Percentiles rank a stretch among this genome's conserved stretches.
phyloP scores from a whole-genome alignment of 768 basidiomycete genomes.

The Suillus bovinus region DNA sequence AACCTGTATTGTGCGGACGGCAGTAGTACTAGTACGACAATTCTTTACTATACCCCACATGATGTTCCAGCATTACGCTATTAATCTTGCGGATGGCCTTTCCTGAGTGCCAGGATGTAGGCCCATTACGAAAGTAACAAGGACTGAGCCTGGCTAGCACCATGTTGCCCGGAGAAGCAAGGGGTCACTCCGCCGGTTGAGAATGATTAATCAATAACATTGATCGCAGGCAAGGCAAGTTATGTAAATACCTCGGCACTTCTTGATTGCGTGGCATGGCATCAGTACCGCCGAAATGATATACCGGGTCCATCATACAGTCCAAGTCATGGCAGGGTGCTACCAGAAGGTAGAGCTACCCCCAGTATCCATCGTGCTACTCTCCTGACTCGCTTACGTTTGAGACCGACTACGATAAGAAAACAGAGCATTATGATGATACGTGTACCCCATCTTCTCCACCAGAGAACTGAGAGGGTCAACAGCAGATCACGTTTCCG shows the following conservation, averaged over 20 bases:
- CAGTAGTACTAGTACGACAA: conserved; percentile 1
- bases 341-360: conserved; percentile 1
- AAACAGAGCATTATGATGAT: conserved; percentile 38
- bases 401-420: conserved; percentile 28
- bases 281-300: conserved; percentile 1
- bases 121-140: neutral
- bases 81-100: conserved; percentile 2
- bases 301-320: neutral
- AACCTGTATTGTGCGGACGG: conserved; percentile 6
- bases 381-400: conserved; percentile 17
- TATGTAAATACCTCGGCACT: neutral
- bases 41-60: conserved; percentile 11
- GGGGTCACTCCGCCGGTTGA: neutral
- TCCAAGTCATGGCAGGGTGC: neutral
- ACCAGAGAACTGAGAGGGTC: conserved; percentile 64
- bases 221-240: neutral
- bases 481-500: conserved; percentile 67
- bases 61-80: conserved; percentile 7
- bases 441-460: conserved; percentile 60
- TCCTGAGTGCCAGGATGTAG: neutral
- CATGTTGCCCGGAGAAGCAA: neutral
- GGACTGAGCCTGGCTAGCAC: neutral
- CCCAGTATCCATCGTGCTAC: conserved; percentile 3
- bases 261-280: neutral
- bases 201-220: conserved; percentile 3